Conservation (phyloP, 192 early-diverging fungal genomes). For the Gaertneriomyces semiglobifer region DNA sequence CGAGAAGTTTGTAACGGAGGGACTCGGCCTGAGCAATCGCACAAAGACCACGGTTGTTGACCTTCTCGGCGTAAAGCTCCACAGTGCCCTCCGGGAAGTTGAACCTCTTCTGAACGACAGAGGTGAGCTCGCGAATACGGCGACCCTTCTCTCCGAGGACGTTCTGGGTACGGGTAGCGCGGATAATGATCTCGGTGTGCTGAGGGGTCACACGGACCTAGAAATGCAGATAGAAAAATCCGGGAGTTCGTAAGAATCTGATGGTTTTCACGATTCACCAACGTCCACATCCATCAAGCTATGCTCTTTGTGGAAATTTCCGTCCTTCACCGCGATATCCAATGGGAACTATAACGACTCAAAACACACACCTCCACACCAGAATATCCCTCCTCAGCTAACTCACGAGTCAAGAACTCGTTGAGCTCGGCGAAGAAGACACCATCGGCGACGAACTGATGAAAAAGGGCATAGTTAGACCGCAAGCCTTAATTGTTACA, state of each 20-base stretch:
- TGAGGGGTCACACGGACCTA: conserved; percentile 95
- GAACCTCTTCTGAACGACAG: conserved; percentile 99
- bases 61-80: conserved; percentile 97
- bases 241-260: no score
- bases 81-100: conserved; percentile 98
- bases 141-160: conserved; percentile 98
- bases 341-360: no score
- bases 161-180: conserved; percentile 97
- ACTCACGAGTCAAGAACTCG: conserved; percentile 97
- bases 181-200: conserved; percentile 99
- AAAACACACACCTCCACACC: conserved; percentile 70
- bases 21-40: conserved; percentile 98
- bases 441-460: conserved; percentile 98
- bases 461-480: background rate
- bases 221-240: no score
- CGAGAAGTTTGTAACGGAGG: conserved; percentile 95
- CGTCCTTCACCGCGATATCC: no score
- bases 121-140: conserved; percentile 96
- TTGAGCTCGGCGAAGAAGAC: conserved; percentile 99
- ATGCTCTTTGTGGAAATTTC: no score
- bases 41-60: conserved; percentile 94
- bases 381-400: conserved; percentile 97
- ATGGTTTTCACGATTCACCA: no score
- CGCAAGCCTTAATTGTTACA: background rate
- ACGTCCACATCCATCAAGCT: no score